Evolutionary conservation across 495 filamentous ascomycete genomes (phyloP).

Genomic region (Penicillium soppii): DNA sequence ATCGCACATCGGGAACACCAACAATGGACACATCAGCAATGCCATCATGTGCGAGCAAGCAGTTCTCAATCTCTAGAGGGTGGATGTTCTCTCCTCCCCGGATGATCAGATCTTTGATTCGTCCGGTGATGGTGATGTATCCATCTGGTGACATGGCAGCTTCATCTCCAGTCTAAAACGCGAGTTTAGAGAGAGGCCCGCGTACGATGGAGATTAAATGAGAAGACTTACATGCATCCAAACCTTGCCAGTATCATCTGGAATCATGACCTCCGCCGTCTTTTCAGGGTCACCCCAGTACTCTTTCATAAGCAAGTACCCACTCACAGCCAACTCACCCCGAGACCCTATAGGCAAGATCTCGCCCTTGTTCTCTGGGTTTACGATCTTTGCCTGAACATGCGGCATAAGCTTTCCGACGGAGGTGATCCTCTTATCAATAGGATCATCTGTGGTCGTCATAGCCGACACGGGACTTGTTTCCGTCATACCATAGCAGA

Average conservation of each 20-base stretch:
- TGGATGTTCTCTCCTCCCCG: slow-evolving; percentile 95
- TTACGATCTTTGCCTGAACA: slow-evolving; percentile 80
- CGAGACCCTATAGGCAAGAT: slow-evolving; percentile 62
- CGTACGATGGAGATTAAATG: not conserved
- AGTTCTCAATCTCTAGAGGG: slow-evolving; percentile 91
- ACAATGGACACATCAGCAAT: slow-evolving; percentile 78
- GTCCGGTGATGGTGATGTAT: slow-evolving; percentile 68
- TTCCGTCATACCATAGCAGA: slow-evolving; percentile 99
- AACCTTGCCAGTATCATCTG: slow-evolving; percentile 56
- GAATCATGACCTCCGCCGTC: slow-evolving; percentile 69
- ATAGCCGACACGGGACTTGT: slow-evolving; percentile 89
- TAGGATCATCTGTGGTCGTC: slow-evolving; percentile 81
- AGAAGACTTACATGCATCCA: slow-evolving; percentile 65
- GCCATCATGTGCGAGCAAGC: slow-evolving; percentile 67
- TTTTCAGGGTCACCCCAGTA: slow-evolving; percentile 75
- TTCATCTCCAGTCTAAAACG: slow-evolving; percentile 78
- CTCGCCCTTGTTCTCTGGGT: slow-evolving; percentile 51
- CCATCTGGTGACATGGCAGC: slow-evolving; percentile 75
- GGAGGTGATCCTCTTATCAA: slow-evolving; percentile 72
- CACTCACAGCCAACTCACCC: slow-evolving; percentile 81
- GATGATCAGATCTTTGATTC: slow-evolving; percentile 92
- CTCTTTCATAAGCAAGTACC: slow-evolving; percentile 87
- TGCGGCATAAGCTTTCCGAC: slow-evolving; percentile 83
- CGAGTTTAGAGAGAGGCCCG: not conserved
- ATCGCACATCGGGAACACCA: slow-evolving; percentile 77